Base-by-base conservation (phyloP, 495 filamentous ascomycete genomes). In the Parathielavia appendiculata region DNA sequence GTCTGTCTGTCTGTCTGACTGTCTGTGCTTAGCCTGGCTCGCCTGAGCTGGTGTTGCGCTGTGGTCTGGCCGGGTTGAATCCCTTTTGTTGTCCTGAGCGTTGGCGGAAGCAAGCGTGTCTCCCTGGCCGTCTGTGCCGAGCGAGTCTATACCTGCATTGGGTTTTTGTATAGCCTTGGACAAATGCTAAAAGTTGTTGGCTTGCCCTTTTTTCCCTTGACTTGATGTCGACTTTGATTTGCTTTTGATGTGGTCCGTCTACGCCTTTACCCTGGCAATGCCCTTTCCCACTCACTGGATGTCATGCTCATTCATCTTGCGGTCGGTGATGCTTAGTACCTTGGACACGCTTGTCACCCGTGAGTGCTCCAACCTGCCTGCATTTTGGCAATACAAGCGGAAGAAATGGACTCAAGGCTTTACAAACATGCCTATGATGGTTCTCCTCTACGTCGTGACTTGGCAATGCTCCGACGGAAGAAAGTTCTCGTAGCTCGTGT, bases 141-240 rank as follows among this genome's bases (percentile, higher is more conserved):
- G 32, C 50, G 26, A 45, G 12, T 50, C 38, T 17, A 51, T 55
- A 48, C 43, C 16, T 56, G 40, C 51, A 45, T 60, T 56, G 58
- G 51, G 56, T 60, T 36, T 56, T 2, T 30, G 26, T 2, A 30
- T 30, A 60, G 52, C 52, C 46, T 56, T 60, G 59, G 59, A 47
- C 50, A 59, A 58, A 61, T 61, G 59, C 59, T 43, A 56, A 61
- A 61, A 56, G 54, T 54, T 49, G 44, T 45, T 60, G 50, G 39
- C 51, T 55, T 60, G 20, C 13, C 11, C 32, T 23, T 16, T n/a
- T 9, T 39, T 8, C 8, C 35, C 4, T 53, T 12, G n/a, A 14
- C 13, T 22, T 13, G 5, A 49, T 34, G 23, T n/a, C 2, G 26
- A 3, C 41, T 19, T 2, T 13, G 19, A 4, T 16, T 13, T 41